A percentile compares a stretch with the other conserved stretches of the same genome.
phyloP scores from a whole-genome alignment of 23 red algal genomes.

The Gracilaria domingensis region DNA sequence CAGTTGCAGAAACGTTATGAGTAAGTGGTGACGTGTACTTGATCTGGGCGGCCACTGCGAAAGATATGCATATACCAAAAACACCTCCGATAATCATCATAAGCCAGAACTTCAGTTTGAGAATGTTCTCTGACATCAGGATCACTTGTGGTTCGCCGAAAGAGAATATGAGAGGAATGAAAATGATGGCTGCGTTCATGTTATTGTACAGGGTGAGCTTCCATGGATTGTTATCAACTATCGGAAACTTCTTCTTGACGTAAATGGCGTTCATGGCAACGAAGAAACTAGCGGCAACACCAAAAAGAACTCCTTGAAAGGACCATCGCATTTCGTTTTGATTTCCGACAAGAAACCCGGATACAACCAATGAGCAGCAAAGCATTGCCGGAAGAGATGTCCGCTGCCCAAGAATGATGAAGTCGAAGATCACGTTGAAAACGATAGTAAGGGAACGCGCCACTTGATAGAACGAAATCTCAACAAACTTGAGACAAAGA shows the following conservation, averaged over 20 bases:
- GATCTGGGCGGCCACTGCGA: conserved; percentile 93
- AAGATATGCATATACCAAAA: conserved; percentile 90
- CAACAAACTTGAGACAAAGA: conserved; percentile 94
- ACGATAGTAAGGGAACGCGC: conserved; percentile 95
- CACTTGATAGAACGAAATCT: conserved; percentile 95
- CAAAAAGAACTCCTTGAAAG: conserved; percentile 84
- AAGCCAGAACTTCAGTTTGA: conserved; percentile 82
- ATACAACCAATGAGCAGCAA: conserved; percentile 79
- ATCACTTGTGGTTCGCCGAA: conserved; percentile 77
- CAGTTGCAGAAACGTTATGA: conserved; percentile 97
- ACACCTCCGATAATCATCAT: conserved; percentile 84
- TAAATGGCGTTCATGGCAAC: conserved; percentile 96
- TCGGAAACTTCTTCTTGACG: conserved; percentile 93
- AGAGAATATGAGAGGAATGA: conserved; percentile 85
- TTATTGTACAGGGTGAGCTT: conserved; percentile 97
- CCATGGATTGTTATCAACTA: conserved; percentile 98
- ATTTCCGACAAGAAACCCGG: conserved; percentile 78
- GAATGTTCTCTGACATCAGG: conserved; percentile 53
- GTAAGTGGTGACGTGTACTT: conserved; percentile 97
- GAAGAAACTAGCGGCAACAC: conserved; percentile 82
- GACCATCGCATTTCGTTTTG: conserved; percentile 93
- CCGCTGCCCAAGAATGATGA: conserved; percentile 81
- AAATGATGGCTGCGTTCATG: conserved; percentile 82
- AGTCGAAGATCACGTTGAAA: conserved; percentile 93
- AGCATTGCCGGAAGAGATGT: conserved; percentile 81